A percentile compares a stretch with the other conserved stretches of the same genome.
Evolutionary conservation across 768 basidiomycete genomes (phyloP).

Genomic region (Rossbeevera mucosa): DNA sequence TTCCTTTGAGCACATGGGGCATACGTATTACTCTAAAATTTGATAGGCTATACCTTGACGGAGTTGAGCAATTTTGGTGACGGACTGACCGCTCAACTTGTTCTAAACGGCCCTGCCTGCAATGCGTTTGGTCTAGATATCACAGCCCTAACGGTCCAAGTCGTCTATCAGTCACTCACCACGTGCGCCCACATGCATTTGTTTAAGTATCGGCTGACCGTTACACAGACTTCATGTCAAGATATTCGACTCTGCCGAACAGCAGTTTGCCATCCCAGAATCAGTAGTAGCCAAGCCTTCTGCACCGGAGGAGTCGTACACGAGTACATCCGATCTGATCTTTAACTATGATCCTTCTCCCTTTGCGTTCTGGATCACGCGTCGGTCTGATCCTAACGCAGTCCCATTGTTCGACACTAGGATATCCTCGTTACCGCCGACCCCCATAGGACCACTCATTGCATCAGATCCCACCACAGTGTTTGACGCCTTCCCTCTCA

Average conservation of each 20-base stretch:
- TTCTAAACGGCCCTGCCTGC: constrained; percentile 51
- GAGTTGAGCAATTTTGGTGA: constrained; percentile 37
- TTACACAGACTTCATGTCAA: constrained; percentile 57
- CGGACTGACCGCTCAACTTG: constrained; percentile 52
- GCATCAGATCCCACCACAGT: constrained; percentile 46
- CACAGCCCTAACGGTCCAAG: constrained; percentile 51
- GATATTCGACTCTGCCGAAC: constrained; percentile 52
- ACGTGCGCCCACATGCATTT: constrained; percentile 29
- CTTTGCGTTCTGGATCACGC: constrained; percentile 77
- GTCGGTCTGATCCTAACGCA: constrained; percentile 50
- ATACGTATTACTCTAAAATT: background rate
- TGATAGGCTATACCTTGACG: constrained; percentile 49
- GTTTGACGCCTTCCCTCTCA: constrained; percentile 58
- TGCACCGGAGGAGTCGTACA: constrained; percentile 31
- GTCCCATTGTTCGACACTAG: constrained; percentile 68
- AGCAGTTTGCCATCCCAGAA: constrained; percentile 63
- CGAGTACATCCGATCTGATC: constrained; percentile 49
- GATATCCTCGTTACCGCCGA: constrained; percentile 50
- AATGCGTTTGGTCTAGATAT: constrained; percentile 62
- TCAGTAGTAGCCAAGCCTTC: constrained; percentile 43
- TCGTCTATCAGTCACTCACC: constrained; percentile 54
- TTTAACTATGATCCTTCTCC: constrained; percentile 63
- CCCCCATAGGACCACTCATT: constrained; percentile 51
- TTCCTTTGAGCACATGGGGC: background rate
- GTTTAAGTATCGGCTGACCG: background rate